Evolutionary conservation across 73 alveolate genomes (phyloP).

Genomic region (Paramecium octaurelia): DNA sequence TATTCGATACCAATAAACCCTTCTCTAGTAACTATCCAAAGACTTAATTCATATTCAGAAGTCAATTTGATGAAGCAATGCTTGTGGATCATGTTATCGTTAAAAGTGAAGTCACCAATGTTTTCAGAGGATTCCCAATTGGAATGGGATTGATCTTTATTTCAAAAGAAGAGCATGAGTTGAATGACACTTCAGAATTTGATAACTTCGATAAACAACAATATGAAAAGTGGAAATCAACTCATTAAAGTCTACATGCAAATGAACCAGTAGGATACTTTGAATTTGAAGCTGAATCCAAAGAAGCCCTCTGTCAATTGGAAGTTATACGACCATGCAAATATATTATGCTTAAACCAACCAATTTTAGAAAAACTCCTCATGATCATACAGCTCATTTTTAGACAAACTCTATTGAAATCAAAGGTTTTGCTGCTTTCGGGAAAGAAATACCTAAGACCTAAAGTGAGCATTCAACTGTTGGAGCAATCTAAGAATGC

Average conservation of each 20-base stretch:
- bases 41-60: constrained; percentile 64
- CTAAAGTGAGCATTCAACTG: not conserved
- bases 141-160: constrained; percentile 73
- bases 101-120: constrained; percentile 58
- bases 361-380: constrained; percentile 68
- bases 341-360: constrained; percentile 67
- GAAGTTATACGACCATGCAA: constrained; percentile 55
- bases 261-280: constrained; percentile 75
- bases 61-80: constrained; percentile 58
- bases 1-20: constrained; percentile 49
- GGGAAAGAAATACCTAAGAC: not conserved
- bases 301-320: not conserved
- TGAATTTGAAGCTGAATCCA: constrained; percentile 56
- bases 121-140: constrained; percentile 72
- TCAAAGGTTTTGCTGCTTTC: not conserved
- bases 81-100: constrained; percentile 51
- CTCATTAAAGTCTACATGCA: constrained; percentile 52
- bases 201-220: constrained; percentile 51
- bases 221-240: constrained; percentile 63
- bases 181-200: constrained; percentile 61
- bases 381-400: constrained; percentile 43
- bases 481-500: not conserved
- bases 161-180: constrained; percentile 53
- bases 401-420: not conserved
- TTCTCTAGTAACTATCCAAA: constrained; percentile 71